phyloP scores from a whole-genome alignment of 2,329 filamentous ascomycete species.

The Orbilia ellipsospora region DNA sequence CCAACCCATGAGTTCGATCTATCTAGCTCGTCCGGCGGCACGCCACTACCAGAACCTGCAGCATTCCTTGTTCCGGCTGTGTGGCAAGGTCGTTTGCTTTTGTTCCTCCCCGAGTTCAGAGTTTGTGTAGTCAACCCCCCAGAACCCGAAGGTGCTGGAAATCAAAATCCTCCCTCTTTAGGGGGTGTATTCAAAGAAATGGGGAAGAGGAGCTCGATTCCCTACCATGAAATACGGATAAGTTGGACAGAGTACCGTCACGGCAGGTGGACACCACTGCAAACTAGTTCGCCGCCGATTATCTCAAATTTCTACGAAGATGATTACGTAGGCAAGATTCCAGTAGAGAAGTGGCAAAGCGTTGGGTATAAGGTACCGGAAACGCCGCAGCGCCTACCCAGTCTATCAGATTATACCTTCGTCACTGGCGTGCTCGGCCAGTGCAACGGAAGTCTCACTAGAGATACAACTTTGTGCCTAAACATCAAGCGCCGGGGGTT shows the following conservation, averaged over 20 bases:
- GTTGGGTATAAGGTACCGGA: neutral
- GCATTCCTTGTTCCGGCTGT: conserved; percentile 55
- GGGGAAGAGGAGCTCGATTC: neutral
- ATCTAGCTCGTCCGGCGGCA: neutral
- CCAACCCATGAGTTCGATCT: conserved; percentile 48
- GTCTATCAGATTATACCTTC: conserved; percentile 5
- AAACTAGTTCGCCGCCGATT: conserved; percentile 2
- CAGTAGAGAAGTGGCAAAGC: neutral
- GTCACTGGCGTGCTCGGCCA: neutral
- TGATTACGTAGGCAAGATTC: neutral
- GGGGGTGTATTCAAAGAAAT: neutral
- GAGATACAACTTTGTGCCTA: neutral
- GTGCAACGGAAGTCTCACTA: neutral
- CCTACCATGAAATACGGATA: neutral
- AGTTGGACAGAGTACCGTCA: conserved; percentile 8
- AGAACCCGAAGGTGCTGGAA: neutral
- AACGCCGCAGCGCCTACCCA: neutral
- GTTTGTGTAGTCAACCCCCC: conserved; percentile 1
- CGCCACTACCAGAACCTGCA: conserved; percentile 30
- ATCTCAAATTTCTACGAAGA: conserved; percentile 1
- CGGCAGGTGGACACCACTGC: conserved; percentile 1
- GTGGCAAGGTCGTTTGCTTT: conserved; percentile 47
- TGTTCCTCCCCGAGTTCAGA: conserved; percentile 56
- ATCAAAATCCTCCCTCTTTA: neutral
- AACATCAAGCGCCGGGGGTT: neutral